A percentile compares a stretch with the other conserved stretches of the same genome.
Conservation (phyloP, 192 early-diverging fungal species). For the Coemansia pectinata region DNA sequence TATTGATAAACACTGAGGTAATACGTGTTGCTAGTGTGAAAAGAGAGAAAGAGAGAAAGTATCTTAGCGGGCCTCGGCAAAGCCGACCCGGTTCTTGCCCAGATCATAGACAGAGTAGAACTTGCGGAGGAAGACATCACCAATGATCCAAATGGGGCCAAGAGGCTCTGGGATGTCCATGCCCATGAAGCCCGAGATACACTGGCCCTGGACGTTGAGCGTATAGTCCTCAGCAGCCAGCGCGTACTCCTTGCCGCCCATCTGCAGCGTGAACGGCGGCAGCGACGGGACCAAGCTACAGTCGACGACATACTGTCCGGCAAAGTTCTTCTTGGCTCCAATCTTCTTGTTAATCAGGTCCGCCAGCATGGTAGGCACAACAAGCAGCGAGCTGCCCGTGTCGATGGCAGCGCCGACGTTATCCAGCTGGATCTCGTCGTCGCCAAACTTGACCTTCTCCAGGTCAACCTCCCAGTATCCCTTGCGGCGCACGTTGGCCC, state of each 20-base stretch:
- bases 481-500: conserved; percentile 86
- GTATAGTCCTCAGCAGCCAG: conserved; percentile 66
- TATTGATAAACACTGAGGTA: background rate
- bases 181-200: conserved; percentile 89
- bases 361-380: conserved; percentile 72
- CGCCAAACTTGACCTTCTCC: conserved; percentile 75
- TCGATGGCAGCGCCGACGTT: conserved; percentile 83
- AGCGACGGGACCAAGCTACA: conserved; percentile 68
- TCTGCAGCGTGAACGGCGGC: conserved; percentile 76
- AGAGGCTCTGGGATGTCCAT: conserved; percentile 79
- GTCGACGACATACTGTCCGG: conserved; percentile 87
- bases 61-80: conserved; percentile 51
- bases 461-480: conserved; percentile 98
- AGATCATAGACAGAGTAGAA: conserved; percentile 68
- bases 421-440: conserved; percentile 67
- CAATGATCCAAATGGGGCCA: conserved; percentile 84
- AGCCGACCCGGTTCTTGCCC: conserved; percentile 58
- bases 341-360: conserved; percentile 87
- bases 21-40: background rate
- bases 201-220: conserved; percentile 64
- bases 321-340: conserved; percentile 91
- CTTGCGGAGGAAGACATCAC: conserved; percentile 82
- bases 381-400: conserved; percentile 88
- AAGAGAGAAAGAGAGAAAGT: background rate
- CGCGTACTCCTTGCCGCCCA: conserved; percentile 71